Base-by-base conservation (phyloP, 768 basidiomycete species). In the Clathrus columnatus region DNA sequence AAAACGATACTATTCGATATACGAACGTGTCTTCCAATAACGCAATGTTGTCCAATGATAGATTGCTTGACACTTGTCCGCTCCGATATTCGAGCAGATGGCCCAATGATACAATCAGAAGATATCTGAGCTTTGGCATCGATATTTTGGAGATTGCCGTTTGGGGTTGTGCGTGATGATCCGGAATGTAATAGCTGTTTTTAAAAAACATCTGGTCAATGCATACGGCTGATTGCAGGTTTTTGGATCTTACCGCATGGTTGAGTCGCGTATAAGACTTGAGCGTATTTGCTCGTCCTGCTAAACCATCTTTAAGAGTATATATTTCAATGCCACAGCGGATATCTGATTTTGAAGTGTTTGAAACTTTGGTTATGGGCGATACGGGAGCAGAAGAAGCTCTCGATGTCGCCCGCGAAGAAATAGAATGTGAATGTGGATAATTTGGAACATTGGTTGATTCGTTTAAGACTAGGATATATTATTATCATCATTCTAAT, bases 111-210 rank as follows among this genome's bases (percentile, higher is more conserved):
- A 2, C 84, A 85, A 66, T 95, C 91, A 5, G 75, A 68, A 1
- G 91, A 93, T 57, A 93, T 88, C 61, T 89, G 87, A 1, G 87
- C 85, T 61, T 83, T 87, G 11, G 83, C 74, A 63, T 93, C 87
- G 49, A 94, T 87, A 73, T 2, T 78, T 74, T 29, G 81, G 76
- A 60, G 78, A 79, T 64, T 81, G 36, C 36, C 36, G n/a, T 36
- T 36, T 80, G 0, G 81, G 77, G 58, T 85, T 80, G 4, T 75
- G 74, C 0, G 84, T 81, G n/a, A n/a, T n/a, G n/a, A n/a, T n/a
- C n/a, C n/a, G n/a, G n/a, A n/a, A n/a, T n/a, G n/a, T n/a, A n/a
- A n/a, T n/a, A n/a, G n/a, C n/a, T n/a, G n/a, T n/a, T n/a, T n/a
- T n/a, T n/a, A n/a, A n/a, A n/a, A n/a, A n/a, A n/a, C n/a, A n/a